A percentile compares a stretch with the other conserved stretches of the same genome.
Evolutionary conservation across 371 early-diverging fungal genomes (phyloP).

Genomic region (Apophysomyces variabilis): DNA sequence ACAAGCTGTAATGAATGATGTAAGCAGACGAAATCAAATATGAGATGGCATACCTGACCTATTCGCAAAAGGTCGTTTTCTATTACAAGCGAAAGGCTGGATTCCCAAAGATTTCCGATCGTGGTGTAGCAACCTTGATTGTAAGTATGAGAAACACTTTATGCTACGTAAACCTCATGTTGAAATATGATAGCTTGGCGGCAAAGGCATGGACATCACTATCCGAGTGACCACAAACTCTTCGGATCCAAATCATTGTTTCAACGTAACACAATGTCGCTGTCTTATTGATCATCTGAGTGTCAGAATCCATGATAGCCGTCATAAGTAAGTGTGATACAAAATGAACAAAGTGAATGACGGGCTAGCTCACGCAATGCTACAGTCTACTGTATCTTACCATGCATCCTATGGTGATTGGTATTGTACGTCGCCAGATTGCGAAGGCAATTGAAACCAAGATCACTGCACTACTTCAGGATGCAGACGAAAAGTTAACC

Average conservation of each 20-base stretch:
- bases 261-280: constrained; percentile 36
- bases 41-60: constrained; percentile 19
- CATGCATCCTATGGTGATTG: constrained; percentile 52
- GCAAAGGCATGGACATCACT: constrained; percentile 52
- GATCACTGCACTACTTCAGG: constrained; percentile 34
- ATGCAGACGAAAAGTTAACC: constrained; percentile 45
- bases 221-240: constrained; percentile 41
- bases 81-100: constrained; percentile 62
- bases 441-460: constrained; percentile 51
- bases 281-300: constrained; percentile 54
- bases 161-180: not conserved
- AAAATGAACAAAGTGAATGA: not conserved
- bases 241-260: constrained; percentile 27
- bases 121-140: constrained; percentile 53
- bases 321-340: constrained; percentile 39
- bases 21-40: constrained; percentile 1
- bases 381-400: constrained; percentile 47
- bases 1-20: constrained; percentile 36
- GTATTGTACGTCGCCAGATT: constrained; percentile 52
- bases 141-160: constrained; percentile 21
- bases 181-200: constrained; percentile 47
- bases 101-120: constrained; percentile 58
- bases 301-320: constrained; percentile 51
- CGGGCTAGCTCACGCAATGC: not conserved
- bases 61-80: constrained; percentile 51